phyloP scores from a whole-genome alignment of 208 protist genomes.

The Balamuthia mandrillaris region DNA sequence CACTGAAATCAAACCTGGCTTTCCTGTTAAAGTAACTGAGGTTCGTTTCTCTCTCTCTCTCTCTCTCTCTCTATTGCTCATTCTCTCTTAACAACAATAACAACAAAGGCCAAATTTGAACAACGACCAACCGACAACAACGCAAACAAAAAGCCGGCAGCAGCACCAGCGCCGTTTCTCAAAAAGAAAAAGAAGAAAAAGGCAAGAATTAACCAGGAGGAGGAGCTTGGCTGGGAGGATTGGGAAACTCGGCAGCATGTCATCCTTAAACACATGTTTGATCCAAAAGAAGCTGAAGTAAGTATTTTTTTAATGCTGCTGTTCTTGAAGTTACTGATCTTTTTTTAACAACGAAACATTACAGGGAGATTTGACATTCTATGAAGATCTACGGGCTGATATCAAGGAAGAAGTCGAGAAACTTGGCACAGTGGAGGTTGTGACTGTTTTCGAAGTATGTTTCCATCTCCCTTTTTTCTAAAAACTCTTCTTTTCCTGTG shows the following conservation, averaged over 20 bases:
- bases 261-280: constrained; percentile 39
- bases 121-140: neutral
- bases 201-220: constrained; percentile 1
- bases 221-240: constrained; percentile 3
- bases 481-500: too few relatives aligned
- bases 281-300: neutral
- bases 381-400: neutral
- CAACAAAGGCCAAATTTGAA: constrained; percentile 41
- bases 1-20: constrained; percentile 19
- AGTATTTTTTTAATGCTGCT: too few relatives aligned
- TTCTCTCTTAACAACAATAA: too few relatives aligned
- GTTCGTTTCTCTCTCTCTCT: neutral
- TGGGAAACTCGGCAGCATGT: neutral
- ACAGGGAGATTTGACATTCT: constrained; percentile 12
- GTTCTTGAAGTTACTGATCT: neutral
- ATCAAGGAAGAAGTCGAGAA: constrained; percentile 25
- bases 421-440: constrained; percentile 15
- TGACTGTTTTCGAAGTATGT: constrained; percentile 33
- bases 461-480: too few relatives aligned
- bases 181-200: constrained; percentile 38
- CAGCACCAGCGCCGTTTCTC: neutral
- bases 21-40: neutral
- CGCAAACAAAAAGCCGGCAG: neutral
- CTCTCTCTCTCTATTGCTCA: too few relatives aligned
- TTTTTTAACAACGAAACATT: neutral